Conservation (phyloP, 2,329 filamentous ascomycete genomes). For the Aspergillus sp. region DNA sequence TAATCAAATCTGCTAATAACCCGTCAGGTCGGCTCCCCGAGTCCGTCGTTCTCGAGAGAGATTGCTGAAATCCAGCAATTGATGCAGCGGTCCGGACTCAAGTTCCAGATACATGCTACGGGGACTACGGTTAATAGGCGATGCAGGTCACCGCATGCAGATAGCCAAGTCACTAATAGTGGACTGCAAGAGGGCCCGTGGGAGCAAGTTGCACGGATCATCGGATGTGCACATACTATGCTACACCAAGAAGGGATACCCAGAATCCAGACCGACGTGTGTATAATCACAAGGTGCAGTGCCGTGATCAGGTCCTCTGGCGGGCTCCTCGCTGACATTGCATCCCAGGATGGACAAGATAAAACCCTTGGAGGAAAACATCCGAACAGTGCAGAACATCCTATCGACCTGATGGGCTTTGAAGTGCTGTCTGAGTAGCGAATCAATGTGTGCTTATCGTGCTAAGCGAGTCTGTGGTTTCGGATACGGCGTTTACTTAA, state of each 20-base stretch:
- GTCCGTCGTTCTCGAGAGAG: conserved; percentile 73
- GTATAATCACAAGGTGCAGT: conserved; percentile 71
- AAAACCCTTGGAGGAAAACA: conserved; percentile 63
- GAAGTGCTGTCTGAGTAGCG: not conserved
- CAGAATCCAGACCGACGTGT: conserved; percentile 82
- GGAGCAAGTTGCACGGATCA: conserved; percentile 78
- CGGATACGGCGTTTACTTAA: not conserved
- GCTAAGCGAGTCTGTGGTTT: not conserved
- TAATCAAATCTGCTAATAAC: not conserved
- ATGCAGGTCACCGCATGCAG: not conserved
- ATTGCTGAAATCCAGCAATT: conserved; percentile 83
- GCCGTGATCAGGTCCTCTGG: not conserved
- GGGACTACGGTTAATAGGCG: conserved; percentile 80
- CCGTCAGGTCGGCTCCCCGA: conserved; percentile 69
- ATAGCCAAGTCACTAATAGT: not conserved
- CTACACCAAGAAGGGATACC: conserved; percentile 74
- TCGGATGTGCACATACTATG: conserved; percentile 76
- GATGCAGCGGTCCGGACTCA: conserved; percentile 74
- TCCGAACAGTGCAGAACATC: conserved; percentile 10
- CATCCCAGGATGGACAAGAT: conserved; percentile 74
- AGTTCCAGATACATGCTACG: conserved; percentile 83
- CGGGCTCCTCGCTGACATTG: not conserved
- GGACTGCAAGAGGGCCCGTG: conserved; percentile 73
- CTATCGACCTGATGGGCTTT: not conserved
- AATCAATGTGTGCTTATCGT: not conserved